Conservation (phyloP, 441 rosid genomes). For the Melastoma candidum region DNA sequence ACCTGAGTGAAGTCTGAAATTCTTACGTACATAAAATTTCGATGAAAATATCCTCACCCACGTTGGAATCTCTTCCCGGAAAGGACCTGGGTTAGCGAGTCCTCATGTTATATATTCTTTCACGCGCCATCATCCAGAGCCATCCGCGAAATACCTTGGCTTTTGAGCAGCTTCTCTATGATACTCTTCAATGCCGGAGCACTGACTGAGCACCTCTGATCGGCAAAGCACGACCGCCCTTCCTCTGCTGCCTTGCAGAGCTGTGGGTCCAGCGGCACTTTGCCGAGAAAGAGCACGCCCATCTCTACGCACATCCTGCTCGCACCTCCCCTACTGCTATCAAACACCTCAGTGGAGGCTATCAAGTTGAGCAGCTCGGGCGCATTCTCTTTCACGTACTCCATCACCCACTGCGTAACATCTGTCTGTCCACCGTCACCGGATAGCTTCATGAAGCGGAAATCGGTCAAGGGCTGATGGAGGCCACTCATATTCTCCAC, state of each 20-base stretch:
- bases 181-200: conserved; percentile 60
- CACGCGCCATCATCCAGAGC: conserved; percentile 12
- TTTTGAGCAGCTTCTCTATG: conserved; percentile 40
- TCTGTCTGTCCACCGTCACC: conserved; percentile 49
- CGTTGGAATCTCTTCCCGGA: too few relatives aligned
- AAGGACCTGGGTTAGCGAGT: too few relatives aligned
- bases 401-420: conserved; percentile 41
- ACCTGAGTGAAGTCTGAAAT: too few relatives aligned
- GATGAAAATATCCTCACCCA: too few relatives aligned
- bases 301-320: conserved; percentile 71
- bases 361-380: conserved; percentile 59
- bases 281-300: conserved; percentile 82
- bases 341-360: conserved; percentile 67
- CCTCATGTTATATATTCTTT: background rate
- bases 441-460: conserved; percentile 41
- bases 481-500: conserved; percentile 98
- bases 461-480: conserved; percentile 57
- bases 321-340: conserved; percentile 85
- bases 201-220: conserved; percentile 50
- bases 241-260: conserved; percentile 92
- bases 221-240: conserved; percentile 78
- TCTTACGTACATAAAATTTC: too few relatives aligned
- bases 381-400: conserved; percentile 50
- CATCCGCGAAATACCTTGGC: conserved; percentile 23
- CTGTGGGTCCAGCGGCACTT: conserved; percentile 89